Evolutionary conservation across 768 basidiomycete species (phyloP).

Genomic region (Lactifluus volemus): DNA sequence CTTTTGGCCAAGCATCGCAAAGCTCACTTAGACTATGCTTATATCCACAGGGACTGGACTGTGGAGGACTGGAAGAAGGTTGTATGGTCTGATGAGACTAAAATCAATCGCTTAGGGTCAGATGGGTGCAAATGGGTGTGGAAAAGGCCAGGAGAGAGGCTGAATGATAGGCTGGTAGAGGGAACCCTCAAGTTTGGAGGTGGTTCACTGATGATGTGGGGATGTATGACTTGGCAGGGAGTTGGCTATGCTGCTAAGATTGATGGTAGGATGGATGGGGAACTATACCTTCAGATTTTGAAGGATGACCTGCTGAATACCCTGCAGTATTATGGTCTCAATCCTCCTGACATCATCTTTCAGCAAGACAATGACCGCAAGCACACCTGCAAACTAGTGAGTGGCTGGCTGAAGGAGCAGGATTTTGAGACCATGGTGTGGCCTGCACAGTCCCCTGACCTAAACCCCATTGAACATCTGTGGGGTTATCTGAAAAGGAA

Average conservation of each 20-base stretch:
- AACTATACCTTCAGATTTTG: background rate
- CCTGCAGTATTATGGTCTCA: background rate
- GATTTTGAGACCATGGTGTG: background rate
- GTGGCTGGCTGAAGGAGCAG: background rate
- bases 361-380: background rate
- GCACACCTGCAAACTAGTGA: background rate
- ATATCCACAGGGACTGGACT: background rate
- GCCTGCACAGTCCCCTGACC: background rate
- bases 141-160: conserved; percentile 20
- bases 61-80: conserved; percentile 20
- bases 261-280: background rate
- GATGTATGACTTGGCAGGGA: background rate
- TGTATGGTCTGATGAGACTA: conserved; percentile 27
- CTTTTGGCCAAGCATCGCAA: no score
- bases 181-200: background rate
- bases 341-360: background rate
- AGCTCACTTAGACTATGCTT: no score
- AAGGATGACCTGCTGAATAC: background rate
- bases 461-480: background rate
- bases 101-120: conserved; percentile 27
- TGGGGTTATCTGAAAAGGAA: background rate
- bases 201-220: background rate
- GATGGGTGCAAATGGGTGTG: conserved; percentile 22
- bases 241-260: background rate
- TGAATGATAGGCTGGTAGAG: background rate